Conservation (phyloP, 2,329 filamentous ascomycete species). For the Lecanicillium sp. region DNA sequence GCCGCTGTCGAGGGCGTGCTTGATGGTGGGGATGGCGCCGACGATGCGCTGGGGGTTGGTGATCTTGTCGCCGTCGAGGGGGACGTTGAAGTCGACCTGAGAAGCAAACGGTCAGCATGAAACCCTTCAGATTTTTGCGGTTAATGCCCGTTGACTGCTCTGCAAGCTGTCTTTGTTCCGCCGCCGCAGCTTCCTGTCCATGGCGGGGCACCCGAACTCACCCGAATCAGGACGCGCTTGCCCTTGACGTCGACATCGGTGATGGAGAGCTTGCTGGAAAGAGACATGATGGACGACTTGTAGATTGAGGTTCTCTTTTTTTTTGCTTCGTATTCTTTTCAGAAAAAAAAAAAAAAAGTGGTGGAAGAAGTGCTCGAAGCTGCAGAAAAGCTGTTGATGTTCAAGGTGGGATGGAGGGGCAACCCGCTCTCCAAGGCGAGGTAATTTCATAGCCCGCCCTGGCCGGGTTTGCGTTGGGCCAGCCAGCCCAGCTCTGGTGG, state of each 20-base stretch:
- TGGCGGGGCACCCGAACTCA: constrained; percentile 46
- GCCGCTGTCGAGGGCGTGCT: constrained; percentile 82
- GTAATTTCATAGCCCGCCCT: too few relatives aligned
- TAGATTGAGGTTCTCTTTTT: too few relatives aligned
- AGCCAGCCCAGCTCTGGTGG: constrained; percentile 1
- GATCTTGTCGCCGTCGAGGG: constrained; percentile 85
- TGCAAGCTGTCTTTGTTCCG: not conserved
- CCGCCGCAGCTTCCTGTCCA: constrained; percentile 9
- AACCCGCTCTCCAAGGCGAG: constrained; percentile 7
- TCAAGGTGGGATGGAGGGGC: constrained; percentile 14
- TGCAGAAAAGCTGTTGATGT: not conserved
- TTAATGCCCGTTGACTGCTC: not conserved
- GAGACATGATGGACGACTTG: constrained; percentile 75
- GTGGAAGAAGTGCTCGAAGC: not conserved
- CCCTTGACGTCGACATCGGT: constrained; percentile 93
- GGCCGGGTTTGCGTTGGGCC: not conserved
- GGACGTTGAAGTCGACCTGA: constrained; percentile 99
- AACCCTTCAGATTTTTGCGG: too few relatives aligned
- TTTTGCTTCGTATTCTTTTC: not conserved
- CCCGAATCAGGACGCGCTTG: constrained; percentile 96
- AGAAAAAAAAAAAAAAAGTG: not conserved
- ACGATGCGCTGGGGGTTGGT: constrained; percentile 99
- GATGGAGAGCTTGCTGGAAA: constrained; percentile 97
- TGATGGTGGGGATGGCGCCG: constrained; percentile 91
- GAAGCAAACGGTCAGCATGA: not conserved